Conservation (phyloP, 1,284 basidiomycete species). For the Ustilago crameri region DNA sequence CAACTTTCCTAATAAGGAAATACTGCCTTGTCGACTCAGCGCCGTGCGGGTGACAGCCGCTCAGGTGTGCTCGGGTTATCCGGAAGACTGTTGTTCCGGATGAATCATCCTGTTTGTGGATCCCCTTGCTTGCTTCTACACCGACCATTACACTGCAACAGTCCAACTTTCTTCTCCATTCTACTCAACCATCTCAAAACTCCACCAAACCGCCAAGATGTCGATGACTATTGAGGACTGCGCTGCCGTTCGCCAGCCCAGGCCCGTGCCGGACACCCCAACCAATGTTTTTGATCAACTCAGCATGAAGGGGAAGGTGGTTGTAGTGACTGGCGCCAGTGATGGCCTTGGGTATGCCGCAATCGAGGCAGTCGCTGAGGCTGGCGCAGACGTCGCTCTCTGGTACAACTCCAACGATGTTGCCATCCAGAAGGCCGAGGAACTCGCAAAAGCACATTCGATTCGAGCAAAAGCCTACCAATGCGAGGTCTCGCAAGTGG, state of each 20-base stretch:
- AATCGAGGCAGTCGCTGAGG: constrained; percentile 65
- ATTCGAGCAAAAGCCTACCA: constrained; percentile 61
- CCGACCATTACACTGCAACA: too few species aligned
- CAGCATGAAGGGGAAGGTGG: constrained; percentile 65
- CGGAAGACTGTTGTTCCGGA: too few species aligned
- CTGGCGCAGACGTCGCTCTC: constrained; percentile 64
- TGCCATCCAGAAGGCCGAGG: constrained; percentile 53
- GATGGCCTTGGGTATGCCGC: constrained; percentile 67
- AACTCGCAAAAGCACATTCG: constrained; percentile 57
- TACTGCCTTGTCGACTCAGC: too few species aligned
- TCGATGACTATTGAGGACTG: constrained; percentile 58
- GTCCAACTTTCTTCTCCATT: too few species aligned
- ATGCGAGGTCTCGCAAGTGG: constrained; percentile 52
- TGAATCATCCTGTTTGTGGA: too few species aligned
- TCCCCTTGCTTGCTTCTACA: too few species aligned
- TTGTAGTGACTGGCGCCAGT: constrained; percentile 63
- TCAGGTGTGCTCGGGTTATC: too few species aligned
- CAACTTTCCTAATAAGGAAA: too few species aligned
- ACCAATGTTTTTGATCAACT: constrained; percentile 54
- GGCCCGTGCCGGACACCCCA: constrained; percentile 44
- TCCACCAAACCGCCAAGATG: constrained; percentile 25
- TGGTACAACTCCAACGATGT: constrained; percentile 63
- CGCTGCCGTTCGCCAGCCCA: constrained; percentile 38
- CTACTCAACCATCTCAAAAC: too few species aligned
- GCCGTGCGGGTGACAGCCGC: too few species aligned